These are phyloP conservation scores for Diophrys sp. DNA, from an alignment of 73 alveolate genomes.

Conservation along the genomic window DNA sequence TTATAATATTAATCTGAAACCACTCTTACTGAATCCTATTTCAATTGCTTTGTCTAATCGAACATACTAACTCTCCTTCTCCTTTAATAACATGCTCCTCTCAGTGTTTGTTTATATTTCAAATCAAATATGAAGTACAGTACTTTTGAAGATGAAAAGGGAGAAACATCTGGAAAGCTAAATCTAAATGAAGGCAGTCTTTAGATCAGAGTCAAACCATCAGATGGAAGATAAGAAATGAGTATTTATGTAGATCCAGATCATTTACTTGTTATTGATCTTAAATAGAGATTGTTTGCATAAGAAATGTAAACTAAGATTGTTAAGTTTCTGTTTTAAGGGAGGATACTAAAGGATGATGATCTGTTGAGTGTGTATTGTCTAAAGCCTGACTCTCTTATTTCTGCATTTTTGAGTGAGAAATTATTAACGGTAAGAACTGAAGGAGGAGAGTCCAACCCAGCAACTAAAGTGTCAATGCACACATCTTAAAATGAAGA, in stretches of 20 bases:
- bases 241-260: constrained; percentile 1
- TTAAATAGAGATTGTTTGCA: constrained; percentile 24
- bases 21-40: too few relatives aligned
- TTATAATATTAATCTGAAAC: too few relatives aligned
- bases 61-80: too few relatives aligned
- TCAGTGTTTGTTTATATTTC: too few relatives aligned
- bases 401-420: constrained; percentile 40
- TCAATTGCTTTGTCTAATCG: too few relatives aligned
- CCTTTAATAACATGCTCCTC: too few relatives aligned
- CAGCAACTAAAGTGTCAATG: background rate
- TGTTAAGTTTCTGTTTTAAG: constrained; percentile 32
- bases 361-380: constrained; percentile 22
- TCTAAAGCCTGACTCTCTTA: constrained; percentile 36
- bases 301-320: constrained; percentile 26
- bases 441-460: background rate
- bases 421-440: background rate
- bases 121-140: constrained; percentile 22
- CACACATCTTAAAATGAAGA: constrained; percentile 25
- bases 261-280: constrained; percentile 19
- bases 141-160: constrained; percentile 32
- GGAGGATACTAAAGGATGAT: constrained; percentile 36
- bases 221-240: constrained; percentile 27
- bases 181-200: constrained; percentile 21
- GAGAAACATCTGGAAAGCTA: too few relatives aligned
- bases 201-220: constrained; percentile 19